These are phyloP conservation scores for Pilasporangium apinafurcum DNA, from an alignment of 352 stramenopile species.

Conservation along the genomic window DNA sequence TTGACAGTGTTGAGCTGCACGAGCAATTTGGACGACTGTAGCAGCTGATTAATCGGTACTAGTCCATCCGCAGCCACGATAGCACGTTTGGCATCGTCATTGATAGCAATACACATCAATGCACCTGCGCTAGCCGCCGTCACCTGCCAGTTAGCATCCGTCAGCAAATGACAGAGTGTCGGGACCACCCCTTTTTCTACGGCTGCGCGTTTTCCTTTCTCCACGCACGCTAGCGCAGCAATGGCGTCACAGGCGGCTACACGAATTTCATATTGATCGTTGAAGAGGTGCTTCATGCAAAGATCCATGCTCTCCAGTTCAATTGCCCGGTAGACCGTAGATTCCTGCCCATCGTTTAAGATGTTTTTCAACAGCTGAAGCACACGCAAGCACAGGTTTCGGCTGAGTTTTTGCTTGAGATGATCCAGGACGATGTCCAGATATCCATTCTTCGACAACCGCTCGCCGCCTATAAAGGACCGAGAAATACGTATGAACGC, in stretches of 20 bases:
- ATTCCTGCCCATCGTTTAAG: slow-evolving; percentile 54
- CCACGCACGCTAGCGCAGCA: slow-evolving; percentile 43
- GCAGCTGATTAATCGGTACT: slow-evolving; percentile 42
- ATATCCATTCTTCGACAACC: slow-evolving; percentile 41
- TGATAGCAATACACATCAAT: slow-evolving; percentile 55
- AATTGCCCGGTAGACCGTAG: slow-evolving; percentile 39
- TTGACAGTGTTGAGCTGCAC: slow-evolving; percentile 68
- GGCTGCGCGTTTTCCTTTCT: slow-evolving; percentile 48
- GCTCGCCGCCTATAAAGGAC: slow-evolving; percentile 37
- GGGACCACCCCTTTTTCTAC: slow-evolving; percentile 49
- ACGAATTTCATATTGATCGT: slow-evolving; percentile 25
- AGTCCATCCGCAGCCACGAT: slow-evolving; percentile 46
- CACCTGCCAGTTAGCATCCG: slow-evolving; percentile 49
- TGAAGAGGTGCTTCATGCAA: slow-evolving; percentile 34
- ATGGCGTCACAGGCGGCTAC: slow-evolving; percentile 48
- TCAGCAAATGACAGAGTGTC: slow-evolving; percentile 49
- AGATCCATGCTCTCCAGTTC: slow-evolving; percentile 44
- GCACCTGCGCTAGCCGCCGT: slow-evolving; percentile 39
- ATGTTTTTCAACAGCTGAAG: slow-evolving; percentile 58
- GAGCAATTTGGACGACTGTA: slow-evolving; percentile 46
- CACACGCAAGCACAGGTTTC: slow-evolving; percentile 32
- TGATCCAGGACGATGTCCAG: slow-evolving; percentile 44
- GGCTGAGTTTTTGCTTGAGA: slow-evolving; percentile 20
- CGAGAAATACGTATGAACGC: slow-evolving; percentile 30
- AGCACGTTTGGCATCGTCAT: slow-evolving; percentile 65